Evolutionary conservation across 2,329 filamentous ascomycete species (phyloP), one percentile per base, ranked within the genome.

Genomic region (Ascomycota sp.): DNA sequence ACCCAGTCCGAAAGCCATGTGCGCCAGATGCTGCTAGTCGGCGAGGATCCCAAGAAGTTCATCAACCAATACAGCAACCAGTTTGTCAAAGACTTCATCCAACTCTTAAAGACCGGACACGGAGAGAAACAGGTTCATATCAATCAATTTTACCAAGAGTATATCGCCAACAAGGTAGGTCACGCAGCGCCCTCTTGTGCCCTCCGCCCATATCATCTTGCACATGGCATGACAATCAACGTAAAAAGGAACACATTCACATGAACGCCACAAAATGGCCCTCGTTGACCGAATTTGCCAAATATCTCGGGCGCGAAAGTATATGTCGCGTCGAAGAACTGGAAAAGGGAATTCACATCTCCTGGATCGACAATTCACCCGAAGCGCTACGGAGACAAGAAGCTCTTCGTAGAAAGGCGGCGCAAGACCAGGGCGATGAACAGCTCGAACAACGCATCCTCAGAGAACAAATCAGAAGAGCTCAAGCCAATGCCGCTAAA

Each of bases 141-240:
- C 30, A 98, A 98, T 45, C 74, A 80, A 36, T 95, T 95, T 50
- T 98, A 98, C 53, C 82, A 95, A 48, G 75, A 85, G 23, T 89
- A 92, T 43, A 94, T 95, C 40, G 65, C 71, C 11, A 76, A 86
- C 40, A 83, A 85, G 32, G 35, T 39, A 11, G 15, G 15, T 17
- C 15, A 17, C 15, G 15, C 15, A 17, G 15, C 15, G 15, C 15
- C 15, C 15, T 3, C 7, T 25, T 24, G 11, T 7, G 7, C n/a
- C 23, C 11, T 13, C 7, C 13, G 7, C 7, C 11, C 7, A 8
- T 22, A 3, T 10, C 9, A 5, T 5, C 8, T 24, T n/a, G 15
- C 12, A 17, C 9, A 5, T 27, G 17, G 19, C 11, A n/a, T 3
- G 20, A 31, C 35, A 9, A 37, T 21, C 12, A 8, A 17, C 15